These are phyloP conservation scores for Yamagishiella unicocca DNA, from an alignment of 139 green algal genomes.

Conservation along the genomic window DNA sequence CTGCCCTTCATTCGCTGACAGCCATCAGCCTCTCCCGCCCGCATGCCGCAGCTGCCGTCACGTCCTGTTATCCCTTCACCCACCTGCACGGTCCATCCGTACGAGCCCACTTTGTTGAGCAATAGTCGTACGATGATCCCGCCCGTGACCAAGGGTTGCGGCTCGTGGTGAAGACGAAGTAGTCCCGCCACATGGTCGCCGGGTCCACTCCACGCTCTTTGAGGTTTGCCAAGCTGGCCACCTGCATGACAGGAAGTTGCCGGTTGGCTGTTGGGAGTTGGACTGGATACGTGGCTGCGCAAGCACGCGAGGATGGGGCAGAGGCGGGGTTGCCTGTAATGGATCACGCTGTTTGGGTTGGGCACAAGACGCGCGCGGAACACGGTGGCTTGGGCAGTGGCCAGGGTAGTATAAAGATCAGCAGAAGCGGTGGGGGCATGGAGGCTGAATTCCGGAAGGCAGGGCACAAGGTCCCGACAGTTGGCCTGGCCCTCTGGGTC, in stretches of 20 bases:
- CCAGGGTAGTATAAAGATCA: too few relatives aligned
- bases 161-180: slow-evolving; percentile 45
- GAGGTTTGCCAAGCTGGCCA: slow-evolving; percentile 11
- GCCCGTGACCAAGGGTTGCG: slow-evolving; percentile 42
- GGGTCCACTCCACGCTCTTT: not conserved
- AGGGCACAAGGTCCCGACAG: too few relatives aligned
- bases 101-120: slow-evolving; percentile 38
- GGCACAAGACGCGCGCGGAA: too few relatives aligned
- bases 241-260: not conserved
- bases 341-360: too few relatives aligned
- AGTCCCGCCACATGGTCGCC: slow-evolving; percentile 28
- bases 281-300: not conserved
- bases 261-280: not conserved
- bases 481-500: too few relatives aligned
- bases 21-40: too few relatives aligned
- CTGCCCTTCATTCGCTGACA: too few relatives aligned
- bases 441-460: too few relatives aligned
- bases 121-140: slow-evolving; percentile 44
- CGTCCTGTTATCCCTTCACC: too few relatives aligned
- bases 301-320: not conserved
- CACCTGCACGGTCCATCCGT: slow-evolving; percentile 35
- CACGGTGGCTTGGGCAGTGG: too few relatives aligned
- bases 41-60: too few relatives aligned
- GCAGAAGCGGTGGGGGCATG: too few relatives aligned
- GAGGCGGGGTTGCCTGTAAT: not conserved